Base-by-base conservation (phyloP, 306 rosid species). In the Gastrolobium bilobum region DNA sequence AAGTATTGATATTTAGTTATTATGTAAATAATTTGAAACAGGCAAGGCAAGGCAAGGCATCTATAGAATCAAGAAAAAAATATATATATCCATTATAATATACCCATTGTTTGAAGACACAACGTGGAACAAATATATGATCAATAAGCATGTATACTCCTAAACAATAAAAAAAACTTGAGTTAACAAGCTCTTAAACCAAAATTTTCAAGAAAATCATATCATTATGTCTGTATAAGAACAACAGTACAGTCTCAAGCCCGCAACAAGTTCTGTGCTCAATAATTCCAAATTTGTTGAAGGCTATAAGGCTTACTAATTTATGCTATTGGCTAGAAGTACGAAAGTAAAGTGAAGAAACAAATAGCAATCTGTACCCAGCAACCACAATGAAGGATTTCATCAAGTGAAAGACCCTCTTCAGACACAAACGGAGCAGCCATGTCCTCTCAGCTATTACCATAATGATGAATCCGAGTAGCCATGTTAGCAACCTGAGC, bases 401-500 rank as follows among this genome's bases (percentile, higher is more conserved):
- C 63, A 73, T 9, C 43, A 15, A 0, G 6, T 1, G 10, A 65
- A 52, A n/a, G 50, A 53, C 51, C 74, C 61, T 31, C 72, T 46
- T 73, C 47, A 34, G 37, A 68, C 7, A 60, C 14, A 75, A 60
- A 73, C 60, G 71, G n/a, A 61, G 8, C 35, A 60, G 14, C 38
- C 72, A 5, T 39, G 40, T 10, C 7, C 46, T 60, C 75, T 82
- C 68, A 75, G 70, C 64, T 75, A 13, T 63, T 48, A 59, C 34
- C 88, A 83, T 85, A 95, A 65, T 90, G 98, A 3, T 91, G 84
- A 74, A 53, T 87, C 89, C 98, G 69, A 0, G 90, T 65, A 39
- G 98, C 91, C 96, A 95, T 92, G 81, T 78, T 88, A 8, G 98
- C 89, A 80, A 93, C 99, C 87, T 93, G 99, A 73, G 94, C 80